Evolutionary conservation across 257 asterid genomes (phyloP), one percentile per base, ranked within the genome.

Genomic region (Salvia miltiorrhiza): DNA sequence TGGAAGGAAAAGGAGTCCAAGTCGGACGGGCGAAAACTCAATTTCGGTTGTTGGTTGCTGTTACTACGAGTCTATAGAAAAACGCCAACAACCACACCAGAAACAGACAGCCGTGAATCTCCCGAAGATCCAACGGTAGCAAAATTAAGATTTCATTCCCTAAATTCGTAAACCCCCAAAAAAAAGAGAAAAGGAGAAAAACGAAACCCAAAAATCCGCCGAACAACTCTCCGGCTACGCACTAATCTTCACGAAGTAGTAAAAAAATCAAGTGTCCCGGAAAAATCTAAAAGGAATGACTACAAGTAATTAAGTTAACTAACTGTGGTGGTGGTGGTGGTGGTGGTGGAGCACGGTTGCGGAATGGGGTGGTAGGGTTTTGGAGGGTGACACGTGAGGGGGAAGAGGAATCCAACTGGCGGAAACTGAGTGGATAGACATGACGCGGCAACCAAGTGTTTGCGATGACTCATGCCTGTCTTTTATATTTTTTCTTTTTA

Each of bases 321-420:
- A 70, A 62, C 72, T 55, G 19, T 4, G 50, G 20, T 58, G 79
- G 63, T 54, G 53, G 20, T 58, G 79, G 63, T 54, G 53, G 52
- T 28, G 79, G 63, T 75, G 79, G 79, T 9, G 53, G 52, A 32
- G 52, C 49, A 40, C 63, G 33, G 71, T 62, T 21, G 67, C 62
- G 61, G 72, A 33, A 69, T 10, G 30, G 72, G 48, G 49, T 28
- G 64, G 53, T 78, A 76, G 84, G 84, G 79, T 68, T 67, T 70
- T 8, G 72, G 81, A 80, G 76, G 82, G 70, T 79, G 88, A 86
- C 93, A 82, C 90, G 88, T 82, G 88, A 77, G 73, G 69, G 50
- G 55, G 44, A 70, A 75, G 71, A 35, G 71, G 79, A 39, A 59
- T 75, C 81, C 84, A 82, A 60, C 78, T 84, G 85, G 78, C 85